Base-by-base conservation (phyloP, 805 yeast species). In the Saccharomycopsis babjevae region DNA sequence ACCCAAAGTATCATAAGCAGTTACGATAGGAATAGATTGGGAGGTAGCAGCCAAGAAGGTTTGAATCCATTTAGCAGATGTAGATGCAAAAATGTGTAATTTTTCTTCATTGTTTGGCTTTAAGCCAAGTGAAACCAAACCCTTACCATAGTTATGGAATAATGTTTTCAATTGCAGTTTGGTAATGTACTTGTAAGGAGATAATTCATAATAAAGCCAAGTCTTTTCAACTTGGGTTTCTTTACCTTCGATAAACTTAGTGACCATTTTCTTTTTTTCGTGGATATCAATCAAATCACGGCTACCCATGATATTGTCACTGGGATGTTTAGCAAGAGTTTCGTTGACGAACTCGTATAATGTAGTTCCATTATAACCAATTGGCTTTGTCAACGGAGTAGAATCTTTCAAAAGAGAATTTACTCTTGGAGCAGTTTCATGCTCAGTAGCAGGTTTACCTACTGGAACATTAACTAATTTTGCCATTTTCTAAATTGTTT, bases 1-100 rank as follows among this genome's bases (percentile, higher is more conserved):
- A 61, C 97, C 97, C 66, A 92, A 79, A 52, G 97, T 90, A 73
- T 92, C 97, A 73, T 94, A 94, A 43, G 99, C 98, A 16, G 99
- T 94, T 50, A 91, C 98, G 61, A 88, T 80, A 28, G 98, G 88
- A 63, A 94, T 85, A 57, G 81, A 75, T 73, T 90, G 97, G 58
- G 91, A 77, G 67, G 83, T 82, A 59, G 89, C 80, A 16, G 92
- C 97, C 62, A 89, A 72, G 66, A 84, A 93, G 38, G 89, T 81
- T 75, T 89, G 88, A 89, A 93, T 82, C 98, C 98, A 93, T 70
- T 83, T 83, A 61, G 83, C 86, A 16, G 96, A 88, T 15, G 99
- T 94, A 22, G 88, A 73, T 30, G 97, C 97, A 74, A 85, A 94
- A 59, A 93, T 80, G 72, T 91, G 97, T 67, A 93, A 71, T 66